phyloP scores from a whole-genome alignment of 345 rosid genomes.

The Nephelium lappaceum region DNA sequence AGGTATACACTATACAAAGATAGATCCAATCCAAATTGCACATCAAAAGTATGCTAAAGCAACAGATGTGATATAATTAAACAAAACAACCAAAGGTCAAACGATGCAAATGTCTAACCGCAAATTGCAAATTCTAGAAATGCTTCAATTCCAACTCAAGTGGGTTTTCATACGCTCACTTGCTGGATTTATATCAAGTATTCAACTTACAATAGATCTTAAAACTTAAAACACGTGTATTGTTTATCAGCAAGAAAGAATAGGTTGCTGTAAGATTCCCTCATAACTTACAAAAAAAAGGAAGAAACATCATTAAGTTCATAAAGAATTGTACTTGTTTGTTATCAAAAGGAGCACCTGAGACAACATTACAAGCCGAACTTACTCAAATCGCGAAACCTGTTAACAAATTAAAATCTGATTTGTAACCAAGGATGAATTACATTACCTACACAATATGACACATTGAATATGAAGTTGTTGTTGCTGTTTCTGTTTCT shows the following conservation, averaged over 20 bases:
- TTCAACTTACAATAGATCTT: background rate
- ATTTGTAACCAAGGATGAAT: conserved; percentile 27
- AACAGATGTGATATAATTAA: background rate
- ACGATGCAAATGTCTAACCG: background rate
- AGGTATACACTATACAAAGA: background rate
- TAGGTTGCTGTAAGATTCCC: conserved; percentile 27
- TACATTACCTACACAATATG: conserved; percentile 50
- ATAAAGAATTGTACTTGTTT: conserved; percentile 41
- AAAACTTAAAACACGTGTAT: background rate
- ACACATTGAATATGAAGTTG: conserved; percentile 26
- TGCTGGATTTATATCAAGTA: background rate
- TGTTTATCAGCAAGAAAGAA: background rate
- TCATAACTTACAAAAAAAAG: conserved; percentile 29
- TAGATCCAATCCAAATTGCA: too few relatives aligned
- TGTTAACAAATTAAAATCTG: conserved; percentile 31
- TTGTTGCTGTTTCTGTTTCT: conserved; percentile 14
- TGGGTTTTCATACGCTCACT: background rate
- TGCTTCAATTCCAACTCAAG: background rate
- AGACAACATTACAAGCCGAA: conserved; percentile 29
- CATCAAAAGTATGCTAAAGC: background rate
- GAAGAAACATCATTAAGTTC: conserved; percentile 25
- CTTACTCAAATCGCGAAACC: conserved; percentile 25
- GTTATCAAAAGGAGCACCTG: conserved; percentile 29
- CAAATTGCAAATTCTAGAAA: background rate
- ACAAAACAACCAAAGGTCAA: background rate